A percentile compares a stretch with the other conserved stretches of the same genome.
phyloP scores from a whole-genome alignment of 805 yeast genomes.

The Yarrowia divulgata region DNA sequence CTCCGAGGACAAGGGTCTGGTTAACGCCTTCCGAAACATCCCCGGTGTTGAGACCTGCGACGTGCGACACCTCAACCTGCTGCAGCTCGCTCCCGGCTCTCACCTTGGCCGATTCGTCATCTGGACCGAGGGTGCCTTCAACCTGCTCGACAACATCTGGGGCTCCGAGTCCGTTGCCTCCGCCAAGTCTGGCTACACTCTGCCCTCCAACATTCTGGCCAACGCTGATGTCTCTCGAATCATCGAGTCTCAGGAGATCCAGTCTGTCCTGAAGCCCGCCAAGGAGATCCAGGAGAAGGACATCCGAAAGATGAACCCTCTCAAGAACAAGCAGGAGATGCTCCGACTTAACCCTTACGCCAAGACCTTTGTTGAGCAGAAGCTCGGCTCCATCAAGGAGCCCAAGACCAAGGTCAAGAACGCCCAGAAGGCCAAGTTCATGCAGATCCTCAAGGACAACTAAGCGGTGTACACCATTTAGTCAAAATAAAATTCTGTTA shows the following conservation, averaged over 20 bases:
- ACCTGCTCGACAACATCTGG: constrained; percentile 95
- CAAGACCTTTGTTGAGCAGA: constrained; percentile 91
- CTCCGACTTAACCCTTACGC: constrained; percentile 99
- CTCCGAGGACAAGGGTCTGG: constrained; percentile 96
- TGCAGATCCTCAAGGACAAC: constrained; percentile 39
- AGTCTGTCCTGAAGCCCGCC: constrained; percentile 95
- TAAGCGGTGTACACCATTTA: neutral
- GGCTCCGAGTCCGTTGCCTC: constrained; percentile 87
- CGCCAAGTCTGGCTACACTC: constrained; percentile 82
- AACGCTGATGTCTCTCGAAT: constrained; percentile 96
- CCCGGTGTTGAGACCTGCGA: constrained; percentile 99
- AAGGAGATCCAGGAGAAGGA: constrained; percentile 93
- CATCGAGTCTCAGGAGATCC: constrained; percentile 99
- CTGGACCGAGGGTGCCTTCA: constrained; percentile 99
- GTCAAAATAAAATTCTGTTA: constrained; percentile 8
- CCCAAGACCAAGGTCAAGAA: constrained; percentile 59
- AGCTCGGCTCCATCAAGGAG: constrained; percentile 84
- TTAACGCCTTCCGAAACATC: constrained; percentile 98
- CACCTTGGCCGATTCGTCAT: constrained; percentile 99
- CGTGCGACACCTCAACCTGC: constrained; percentile 90
- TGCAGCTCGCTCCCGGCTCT: constrained; percentile 99
- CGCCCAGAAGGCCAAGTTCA: constrained; percentile 45
- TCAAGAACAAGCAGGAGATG: constrained; percentile 98
- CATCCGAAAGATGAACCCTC: constrained; percentile 98
- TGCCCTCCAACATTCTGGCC: constrained; percentile 93